Evolutionary conservation across 2,329 filamentous ascomycete species (phyloP).

Genomic region (Ramichloridium luteum): DNA sequence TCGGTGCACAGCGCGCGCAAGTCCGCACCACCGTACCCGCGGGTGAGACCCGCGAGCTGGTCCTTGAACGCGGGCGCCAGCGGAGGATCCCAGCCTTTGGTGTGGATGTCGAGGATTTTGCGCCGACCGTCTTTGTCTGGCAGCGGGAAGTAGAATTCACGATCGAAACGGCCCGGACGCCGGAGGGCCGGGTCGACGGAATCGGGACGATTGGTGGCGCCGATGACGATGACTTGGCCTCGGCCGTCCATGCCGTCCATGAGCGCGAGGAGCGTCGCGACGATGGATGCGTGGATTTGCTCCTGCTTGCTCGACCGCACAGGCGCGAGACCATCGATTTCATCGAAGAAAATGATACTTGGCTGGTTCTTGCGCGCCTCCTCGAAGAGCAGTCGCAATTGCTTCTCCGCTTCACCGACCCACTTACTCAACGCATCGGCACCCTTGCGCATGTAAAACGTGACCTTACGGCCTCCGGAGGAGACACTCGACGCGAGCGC

Average conservation of each 20-base stretch:
- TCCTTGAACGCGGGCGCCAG: constrained; percentile 68
- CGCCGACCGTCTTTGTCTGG: constrained; percentile 69
- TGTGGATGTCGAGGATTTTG: constrained; percentile 89
- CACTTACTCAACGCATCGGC: constrained; percentile 96
- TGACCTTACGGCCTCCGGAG: constrained; percentile 82
- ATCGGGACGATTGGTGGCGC: constrained; percentile 93
- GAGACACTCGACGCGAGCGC: constrained; percentile 86
- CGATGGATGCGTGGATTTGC: constrained; percentile 96
- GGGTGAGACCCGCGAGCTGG: constrained; percentile 74
- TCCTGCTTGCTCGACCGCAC: constrained; percentile 97
- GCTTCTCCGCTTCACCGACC: constrained; percentile 95
- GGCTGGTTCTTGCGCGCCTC: constrained; percentile 92
- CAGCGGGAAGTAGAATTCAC: constrained; percentile 95
- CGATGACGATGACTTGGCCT: constrained; percentile 95
- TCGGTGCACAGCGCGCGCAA: constrained; percentile 89
- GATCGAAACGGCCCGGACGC: constrained; percentile 84
- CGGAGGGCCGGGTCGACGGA: constrained; percentile 94
- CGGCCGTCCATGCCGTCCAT: constrained; percentile 99
- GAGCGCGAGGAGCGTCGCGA: constrained; percentile 80
- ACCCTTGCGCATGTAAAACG: constrained; percentile 98
- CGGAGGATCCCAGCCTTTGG: constrained; percentile 74
- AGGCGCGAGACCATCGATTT: constrained; percentile 92
- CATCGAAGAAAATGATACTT: constrained; percentile 98
- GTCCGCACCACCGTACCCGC: constrained; percentile 94
- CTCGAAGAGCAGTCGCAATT: constrained; percentile 84